Evolutionary conservation across 2,329 filamentous ascomycete species (phyloP).

Genomic region (Lachnellula occidentalis): DNA sequence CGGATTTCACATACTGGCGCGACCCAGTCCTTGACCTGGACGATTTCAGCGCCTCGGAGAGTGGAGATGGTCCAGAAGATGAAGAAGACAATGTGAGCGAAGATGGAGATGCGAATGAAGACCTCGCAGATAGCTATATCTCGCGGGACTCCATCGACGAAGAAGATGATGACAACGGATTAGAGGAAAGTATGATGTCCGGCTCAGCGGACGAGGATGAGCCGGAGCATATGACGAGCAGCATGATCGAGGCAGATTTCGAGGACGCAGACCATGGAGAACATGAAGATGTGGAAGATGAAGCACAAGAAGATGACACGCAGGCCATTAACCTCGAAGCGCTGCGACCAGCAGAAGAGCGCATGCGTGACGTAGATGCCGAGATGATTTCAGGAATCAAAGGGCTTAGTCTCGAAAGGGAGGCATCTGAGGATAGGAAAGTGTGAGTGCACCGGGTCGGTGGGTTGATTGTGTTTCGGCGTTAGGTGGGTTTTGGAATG

Average conservation of each 20-base stretch:
- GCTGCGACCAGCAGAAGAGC: conserved; percentile 14
- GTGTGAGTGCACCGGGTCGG: conserved; percentile 5
- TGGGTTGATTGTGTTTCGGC: neutral
- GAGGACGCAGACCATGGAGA: conserved; percentile 24
- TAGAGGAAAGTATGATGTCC: conserved; percentile 25
- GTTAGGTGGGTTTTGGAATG: conserved; percentile 4
- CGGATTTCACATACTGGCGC: conserved; percentile 96
- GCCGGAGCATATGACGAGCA: conserved; percentile 13
- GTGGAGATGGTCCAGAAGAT: conserved; percentile 50
- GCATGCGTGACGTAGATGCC: conserved; percentile 44
- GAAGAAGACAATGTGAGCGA: conserved; percentile 46
- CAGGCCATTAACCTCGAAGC: conserved; percentile 2
- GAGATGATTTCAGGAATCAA: conserved; percentile 57
- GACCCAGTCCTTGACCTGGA: conserved; percentile 77
- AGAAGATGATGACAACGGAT: conserved; percentile 37
- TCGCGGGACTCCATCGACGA: conserved; percentile 44
- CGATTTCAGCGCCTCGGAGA: conserved; percentile 83
- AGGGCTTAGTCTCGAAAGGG: conserved; percentile 44
- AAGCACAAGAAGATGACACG: conserved; percentile 12
- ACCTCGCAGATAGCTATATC: conserved; percentile 50
- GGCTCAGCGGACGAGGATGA: conserved; percentile 25
- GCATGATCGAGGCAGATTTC: conserved; percentile 28
- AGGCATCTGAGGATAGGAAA: conserved; percentile 19
- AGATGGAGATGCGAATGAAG: conserved; percentile 40
- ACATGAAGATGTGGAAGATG: conserved; percentile 28